phyloP scores from a whole-genome alignment of 1,284 basidiomycete genomes.

The Moesziomyces parantarcticus region DNA sequence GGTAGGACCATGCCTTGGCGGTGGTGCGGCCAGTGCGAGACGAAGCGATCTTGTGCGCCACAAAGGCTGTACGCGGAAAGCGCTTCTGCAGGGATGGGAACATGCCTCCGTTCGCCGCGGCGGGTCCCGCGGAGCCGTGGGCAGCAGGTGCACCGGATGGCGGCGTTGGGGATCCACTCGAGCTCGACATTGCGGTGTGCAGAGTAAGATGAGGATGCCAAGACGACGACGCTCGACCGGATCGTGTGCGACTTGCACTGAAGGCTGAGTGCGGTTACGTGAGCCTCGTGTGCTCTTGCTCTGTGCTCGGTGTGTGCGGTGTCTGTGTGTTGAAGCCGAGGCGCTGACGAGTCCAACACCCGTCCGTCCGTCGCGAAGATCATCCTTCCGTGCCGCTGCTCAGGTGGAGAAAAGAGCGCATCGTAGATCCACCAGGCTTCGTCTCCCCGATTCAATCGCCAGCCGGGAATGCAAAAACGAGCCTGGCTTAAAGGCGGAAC shows the following conservation, averaged over 20 bases:
- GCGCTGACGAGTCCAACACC: constrained; percentile 27
- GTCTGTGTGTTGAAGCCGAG: neutral
- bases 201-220: neutral
- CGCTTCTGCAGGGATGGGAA: constrained; percentile 24
- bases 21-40: constrained; percentile 41
- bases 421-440: too few species aligned
- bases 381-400: neutral
- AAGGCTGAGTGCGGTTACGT: constrained; percentile 1
- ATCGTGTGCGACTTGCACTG: too few species aligned
- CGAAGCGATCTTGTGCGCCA: constrained; percentile 35
- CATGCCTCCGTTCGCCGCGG: constrained; percentile 3
- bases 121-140: constrained; percentile 4
- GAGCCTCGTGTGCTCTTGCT: constrained; percentile 3
- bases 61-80: constrained; percentile 38
- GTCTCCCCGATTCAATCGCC: constrained; percentile 1
- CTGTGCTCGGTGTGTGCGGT: too few species aligned
- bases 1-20: constrained; percentile 44
- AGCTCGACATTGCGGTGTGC: constrained; percentile 15
- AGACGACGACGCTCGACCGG: neutral
- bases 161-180: constrained; percentile 6
- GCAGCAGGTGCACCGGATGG: neutral
- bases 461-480: constrained; percentile 9
- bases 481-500: neutral
- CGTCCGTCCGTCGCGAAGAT: constrained; percentile 9
- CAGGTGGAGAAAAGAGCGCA: constrained; percentile 6